Evolutionary conservation across 129 eudicot genomes (phyloP).

Genomic region (Helianthus annuus): DNA sequence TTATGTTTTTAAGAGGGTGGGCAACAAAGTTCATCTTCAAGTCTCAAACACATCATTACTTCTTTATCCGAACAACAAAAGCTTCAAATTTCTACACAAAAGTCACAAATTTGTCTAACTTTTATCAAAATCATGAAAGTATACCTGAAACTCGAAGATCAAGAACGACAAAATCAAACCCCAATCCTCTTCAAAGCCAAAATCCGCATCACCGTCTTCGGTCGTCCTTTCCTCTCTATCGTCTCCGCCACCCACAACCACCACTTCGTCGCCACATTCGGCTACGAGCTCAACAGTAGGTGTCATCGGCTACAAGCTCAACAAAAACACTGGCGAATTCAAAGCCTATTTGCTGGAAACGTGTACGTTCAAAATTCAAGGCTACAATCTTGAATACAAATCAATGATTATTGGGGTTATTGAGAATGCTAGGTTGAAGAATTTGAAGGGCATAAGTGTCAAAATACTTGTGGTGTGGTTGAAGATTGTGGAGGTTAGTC

Average conservation of each 20-base stretch:
- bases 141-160: slow-evolving; percentile 63
- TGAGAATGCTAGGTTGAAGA: slow-evolving; percentile 36
- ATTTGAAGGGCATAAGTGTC: slow-evolving; percentile 45
- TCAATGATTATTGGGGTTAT: slow-evolving; percentile 47
- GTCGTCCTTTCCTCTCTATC: slow-evolving; percentile 74
- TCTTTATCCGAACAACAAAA: too few species aligned
- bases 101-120: neutral
- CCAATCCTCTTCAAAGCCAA: slow-evolving; percentile 74
- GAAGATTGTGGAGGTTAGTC: slow-evolving; percentile 47
- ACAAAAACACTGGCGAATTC: slow-evolving; percentile 10
- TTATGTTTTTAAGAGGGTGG: too few species aligned
- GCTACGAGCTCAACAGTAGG: neutral
- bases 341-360: slow-evolving; percentile 38
- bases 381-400: slow-evolving; percentile 43
- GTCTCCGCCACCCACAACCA: slow-evolving; percentile 76
- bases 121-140: slow-evolving; percentile 50
- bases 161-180: slow-evolving; percentile 32
- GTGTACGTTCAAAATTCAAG: slow-evolving; percentile 41
- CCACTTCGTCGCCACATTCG: slow-evolving; percentile 28
- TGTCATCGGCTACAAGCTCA: too few species aligned
- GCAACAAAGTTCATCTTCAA: too few species aligned
- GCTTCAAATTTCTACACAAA: neutral
- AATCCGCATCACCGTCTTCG: slow-evolving; percentile 69
- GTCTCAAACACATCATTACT: too few species aligned
- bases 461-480: slow-evolving; percentile 51